Evolutionary conservation across 768 basidiomycete species (phyloP), one percentile per base, ranked within the genome.

Genomic region (Amanita fuliginea): DNA sequence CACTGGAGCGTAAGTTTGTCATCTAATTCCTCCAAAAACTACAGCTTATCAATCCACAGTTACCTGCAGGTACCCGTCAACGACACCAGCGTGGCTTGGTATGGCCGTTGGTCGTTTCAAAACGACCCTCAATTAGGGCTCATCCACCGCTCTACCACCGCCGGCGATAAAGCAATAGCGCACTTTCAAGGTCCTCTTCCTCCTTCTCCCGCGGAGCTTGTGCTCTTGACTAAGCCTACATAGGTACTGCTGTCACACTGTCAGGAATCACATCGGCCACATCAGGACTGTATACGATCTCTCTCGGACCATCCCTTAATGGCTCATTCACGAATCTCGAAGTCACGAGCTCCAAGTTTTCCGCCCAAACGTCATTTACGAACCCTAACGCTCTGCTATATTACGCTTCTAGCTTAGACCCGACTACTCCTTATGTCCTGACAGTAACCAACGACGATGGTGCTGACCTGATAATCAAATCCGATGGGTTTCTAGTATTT

Each of bases 231-330:
- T 40, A 22, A 48, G 18, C 18, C 19, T 6, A n/a, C 24, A 22
- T 51, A 86, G 86, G 86, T 26, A 74, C 77, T 8, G 72, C 84
- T 10, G 68, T 89, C 43, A 64, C 73, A 1, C 59, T 90, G 19
- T 70, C 63, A 41, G 87, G 87, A 7, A 69, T 71, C 35, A 80
- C 77, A 14, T 81, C 78, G 30, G 75, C 75, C 3, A 60, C 63
- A 22, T 72, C 76, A 2, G 83, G 83, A 47, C 67, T 66, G 36
- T 89, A 78, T 57, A 70, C 77, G 32, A 76, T 85, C 47, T 68
- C 54, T 6, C 37, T 48, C n/a, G 24, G 8, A 2, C 21, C 36
- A 3, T 39, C 4, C 9, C 9, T 16, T 14, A 8, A 28, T 3
- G 24, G 18, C 16, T 13, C 13, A 24, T 10, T n/a, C n/a, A 32